Conservation (phyloP, 305 asterid species). For the Fraxinus angustifolia region DNA sequence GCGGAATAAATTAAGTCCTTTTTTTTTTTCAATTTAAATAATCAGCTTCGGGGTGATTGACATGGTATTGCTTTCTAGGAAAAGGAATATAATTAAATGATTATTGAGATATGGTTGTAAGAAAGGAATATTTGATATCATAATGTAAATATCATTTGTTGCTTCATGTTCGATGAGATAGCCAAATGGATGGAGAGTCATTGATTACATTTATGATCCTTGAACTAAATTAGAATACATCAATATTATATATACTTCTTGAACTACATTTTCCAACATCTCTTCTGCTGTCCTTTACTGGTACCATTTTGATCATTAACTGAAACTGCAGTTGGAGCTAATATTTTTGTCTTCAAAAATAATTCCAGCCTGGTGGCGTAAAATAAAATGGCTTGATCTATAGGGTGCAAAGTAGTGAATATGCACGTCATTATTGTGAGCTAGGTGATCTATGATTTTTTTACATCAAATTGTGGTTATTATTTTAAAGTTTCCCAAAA, state of each 20-base stretch:
- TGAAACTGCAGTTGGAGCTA: background rate
- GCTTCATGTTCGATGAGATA: background rate
- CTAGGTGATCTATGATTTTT: background rate
- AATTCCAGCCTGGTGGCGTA: background rate
- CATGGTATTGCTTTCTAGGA: background rate
- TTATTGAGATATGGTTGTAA: background rate
- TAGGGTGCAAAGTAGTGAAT: background rate
- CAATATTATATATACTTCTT: background rate
- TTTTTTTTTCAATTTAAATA: background rate
- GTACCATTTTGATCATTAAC: background rate
- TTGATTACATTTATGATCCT: background rate
- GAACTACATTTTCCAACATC: background rate
- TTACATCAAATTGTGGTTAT: constrained; percentile 1
- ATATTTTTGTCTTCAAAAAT: background rate
- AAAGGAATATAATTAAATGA: background rate
- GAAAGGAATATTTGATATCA: background rate
- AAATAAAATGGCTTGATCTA: background rate
- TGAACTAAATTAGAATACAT: background rate
- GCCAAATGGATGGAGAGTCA: background rate
- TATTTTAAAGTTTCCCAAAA: background rate
- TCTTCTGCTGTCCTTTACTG: background rate
- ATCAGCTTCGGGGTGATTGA: background rate
- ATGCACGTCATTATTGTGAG: background rate
- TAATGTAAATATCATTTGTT: background rate
- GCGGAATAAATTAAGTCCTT: background rate